Percentiles rank a stretch among this genome's conserved stretches.
Conservation (phyloP, 2,329 filamentous ascomycete genomes). For the Sporothrix humicola region DNA sequence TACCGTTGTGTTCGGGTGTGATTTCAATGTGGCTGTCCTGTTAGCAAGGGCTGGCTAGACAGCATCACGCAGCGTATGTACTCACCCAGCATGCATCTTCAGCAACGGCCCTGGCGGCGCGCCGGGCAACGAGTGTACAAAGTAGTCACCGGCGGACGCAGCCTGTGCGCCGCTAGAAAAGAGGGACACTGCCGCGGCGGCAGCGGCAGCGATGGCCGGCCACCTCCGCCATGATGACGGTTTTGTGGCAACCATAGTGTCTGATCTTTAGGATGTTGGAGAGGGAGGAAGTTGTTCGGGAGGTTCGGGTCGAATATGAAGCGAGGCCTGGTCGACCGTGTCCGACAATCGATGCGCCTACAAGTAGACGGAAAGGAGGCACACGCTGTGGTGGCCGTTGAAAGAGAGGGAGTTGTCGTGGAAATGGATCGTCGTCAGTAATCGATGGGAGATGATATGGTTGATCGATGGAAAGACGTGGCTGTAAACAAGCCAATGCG, state of each 20-base stretch:
- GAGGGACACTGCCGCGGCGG: conserved; percentile 49
- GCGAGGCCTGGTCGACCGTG: background rate
- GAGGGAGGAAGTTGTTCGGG: background rate
- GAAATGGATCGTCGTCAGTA: background rate
- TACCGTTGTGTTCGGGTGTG: conserved; percentile 81
- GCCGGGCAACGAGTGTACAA: conserved; percentile 82
- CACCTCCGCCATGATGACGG: conserved; percentile 40
- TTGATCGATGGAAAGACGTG: background rate
- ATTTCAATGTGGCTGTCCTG: conserved; percentile 83
- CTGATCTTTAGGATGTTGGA: background rate
- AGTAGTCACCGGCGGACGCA: conserved; percentile 80
- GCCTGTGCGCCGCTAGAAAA: conserved; percentile 48
- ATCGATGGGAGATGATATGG: too few species aligned
- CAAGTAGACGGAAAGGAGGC: background rate
- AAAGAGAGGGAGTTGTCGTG: background rate
- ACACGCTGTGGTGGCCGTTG: conserved; percentile 5
- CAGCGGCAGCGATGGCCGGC: conserved; percentile 40
- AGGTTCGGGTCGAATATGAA: background rate
- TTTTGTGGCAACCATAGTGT: conserved; percentile 27
- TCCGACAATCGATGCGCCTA: background rate
- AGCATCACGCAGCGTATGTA: conserved; percentile 32
- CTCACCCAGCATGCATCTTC: conserved; percentile 98
- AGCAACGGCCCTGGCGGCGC: conserved; percentile 77
- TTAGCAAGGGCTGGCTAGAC: background rate
- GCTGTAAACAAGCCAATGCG: background rate